phyloP scores from a whole-genome alignment of 108 stramenopile genomes.

The Nitzschia palea region DNA sequence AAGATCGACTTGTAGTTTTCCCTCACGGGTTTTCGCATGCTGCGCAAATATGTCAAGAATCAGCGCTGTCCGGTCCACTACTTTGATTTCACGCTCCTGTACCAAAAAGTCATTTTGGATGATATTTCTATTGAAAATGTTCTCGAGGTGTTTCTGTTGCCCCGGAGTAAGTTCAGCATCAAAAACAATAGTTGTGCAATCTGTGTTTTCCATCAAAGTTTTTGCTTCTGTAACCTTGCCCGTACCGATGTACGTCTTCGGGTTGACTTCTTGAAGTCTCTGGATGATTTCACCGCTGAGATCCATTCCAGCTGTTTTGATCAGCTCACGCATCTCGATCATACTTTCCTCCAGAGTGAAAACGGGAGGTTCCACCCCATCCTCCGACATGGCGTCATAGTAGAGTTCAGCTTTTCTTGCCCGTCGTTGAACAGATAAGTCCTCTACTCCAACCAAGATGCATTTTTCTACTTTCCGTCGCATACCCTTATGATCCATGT shows the following conservation, averaged over 20 bases:
- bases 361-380: constrained; percentile 33
- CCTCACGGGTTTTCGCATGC: constrained; percentile 93
- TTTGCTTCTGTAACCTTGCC: constrained; percentile 79
- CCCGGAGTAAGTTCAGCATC: constrained; percentile 95
- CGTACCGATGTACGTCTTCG: constrained; percentile 86
- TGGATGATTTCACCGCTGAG: constrained; percentile 82
- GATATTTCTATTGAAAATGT: constrained; percentile 72
- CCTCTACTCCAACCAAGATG: constrained; percentile 83
- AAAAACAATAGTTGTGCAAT: constrained; percentile 84
- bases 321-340: constrained; percentile 92
- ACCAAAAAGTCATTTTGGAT: constrained; percentile 81
- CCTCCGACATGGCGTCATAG: constrained; percentile 15
- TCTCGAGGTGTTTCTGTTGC: constrained; percentile 90
- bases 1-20: constrained; percentile 92
- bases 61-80: constrained; percentile 94
- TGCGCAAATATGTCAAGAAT: constrained; percentile 97
- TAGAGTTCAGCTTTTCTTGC: constrained; percentile 27
- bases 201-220: constrained; percentile 52
- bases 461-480: constrained; percentile 60
- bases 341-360: constrained; percentile 91
- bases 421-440: constrained; percentile 48
- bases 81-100: constrained; percentile 66
- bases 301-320: constrained; percentile 89
- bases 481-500: constrained; percentile 50
- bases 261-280: constrained; percentile 88